Evolutionary conservation across 1,284 basidiomycete species (phyloP).

Genomic region (Kalmanozyma brasiliensis): DNA sequence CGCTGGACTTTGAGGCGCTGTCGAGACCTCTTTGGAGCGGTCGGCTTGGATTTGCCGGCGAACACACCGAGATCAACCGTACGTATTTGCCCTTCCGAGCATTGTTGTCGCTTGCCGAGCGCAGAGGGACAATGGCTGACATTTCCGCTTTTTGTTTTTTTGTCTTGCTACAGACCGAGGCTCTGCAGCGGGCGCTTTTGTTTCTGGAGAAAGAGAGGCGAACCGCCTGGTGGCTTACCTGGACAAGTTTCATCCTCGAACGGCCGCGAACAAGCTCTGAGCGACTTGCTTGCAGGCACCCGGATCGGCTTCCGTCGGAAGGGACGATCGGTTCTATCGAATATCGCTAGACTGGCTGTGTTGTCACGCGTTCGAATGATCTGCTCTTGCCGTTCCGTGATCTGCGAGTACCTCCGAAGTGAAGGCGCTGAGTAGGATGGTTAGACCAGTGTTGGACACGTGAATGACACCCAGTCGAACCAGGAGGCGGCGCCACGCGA

Average conservation of each 20-base stretch:
- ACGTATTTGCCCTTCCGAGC: constrained; percentile 11
- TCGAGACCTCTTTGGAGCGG: constrained; percentile 70
- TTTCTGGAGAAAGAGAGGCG: constrained; percentile 70
- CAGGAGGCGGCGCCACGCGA: too few species aligned
- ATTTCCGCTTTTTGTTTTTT: neutral
- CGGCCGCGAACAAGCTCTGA: constrained; percentile 37
- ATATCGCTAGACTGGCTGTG: too few species aligned
- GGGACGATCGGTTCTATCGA: neutral
- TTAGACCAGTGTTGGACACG: too few species aligned
- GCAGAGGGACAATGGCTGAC: neutral
- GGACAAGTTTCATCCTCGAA: constrained; percentile 33
- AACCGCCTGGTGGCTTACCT: constrained; percentile 47
- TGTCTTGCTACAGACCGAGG: constrained; percentile 60
- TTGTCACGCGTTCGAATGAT: too few species aligned
- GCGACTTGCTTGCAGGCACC: too few species aligned
- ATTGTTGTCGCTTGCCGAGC: neutral
- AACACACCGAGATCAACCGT: constrained; percentile 72
- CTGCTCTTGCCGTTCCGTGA: too few species aligned
- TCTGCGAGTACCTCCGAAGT: too few species aligned
- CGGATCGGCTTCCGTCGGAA: neutral
- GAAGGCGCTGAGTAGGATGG: too few species aligned
- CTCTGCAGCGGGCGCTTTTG: constrained; percentile 70
- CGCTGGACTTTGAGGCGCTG: constrained; percentile 71
- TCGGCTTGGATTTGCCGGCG: constrained; percentile 71
- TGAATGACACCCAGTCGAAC: too few species aligned